Evolutionary conservation across 306 rosid species (phyloP), one percentile per base, ranked within the genome.

Genomic region (Quercus aquifolioides): DNA sequence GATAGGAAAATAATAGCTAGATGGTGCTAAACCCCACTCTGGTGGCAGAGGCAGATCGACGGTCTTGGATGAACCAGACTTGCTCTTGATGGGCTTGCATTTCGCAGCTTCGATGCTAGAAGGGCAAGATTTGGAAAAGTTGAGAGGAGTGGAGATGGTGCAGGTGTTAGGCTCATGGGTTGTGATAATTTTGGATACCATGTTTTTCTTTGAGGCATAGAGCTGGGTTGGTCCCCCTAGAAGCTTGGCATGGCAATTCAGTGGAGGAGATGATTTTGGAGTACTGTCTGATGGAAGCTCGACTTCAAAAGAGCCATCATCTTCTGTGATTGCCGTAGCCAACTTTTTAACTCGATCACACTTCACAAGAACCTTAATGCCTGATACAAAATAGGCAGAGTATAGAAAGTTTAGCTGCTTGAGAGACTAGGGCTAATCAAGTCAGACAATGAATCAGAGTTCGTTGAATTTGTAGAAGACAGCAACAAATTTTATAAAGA

Each of bases 21-120:
- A 56, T 1, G 99, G 99, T 41, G 99, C 95, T 78, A 94, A 84
- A 5, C 99, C 97, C 97, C 97, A 92, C 74, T 85, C 90, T 1
- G 77, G 86, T 43, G 98, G 97, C 69, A 94, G 52, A 41, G 97
- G 98, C 25, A 94, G 56, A 83, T 94, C 62, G 2, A 88, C 1
- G 11, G 88, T 91, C 80, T 92, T 88, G 68, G 97, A 92, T 1
- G 97, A 90, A 38, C 76, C 86, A 14, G 84, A 57, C 38, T 70
- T 1, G 15, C 78, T 76, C 11, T n/a, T 18, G 58, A 21, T 14
- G 58, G 56, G 72, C 28, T 73, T 88, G 79, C 91, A 88, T 19
- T 81, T 81, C 3, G 20, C 72, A 9, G n/a, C 65, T 1, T 62
- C 79, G 73, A 21, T 70, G 75, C 72, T 75, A 17, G 80, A 54